Conservation (phyloP, 1,284 basidiomycete genomes). For the Golubevia pallescens region DNA sequence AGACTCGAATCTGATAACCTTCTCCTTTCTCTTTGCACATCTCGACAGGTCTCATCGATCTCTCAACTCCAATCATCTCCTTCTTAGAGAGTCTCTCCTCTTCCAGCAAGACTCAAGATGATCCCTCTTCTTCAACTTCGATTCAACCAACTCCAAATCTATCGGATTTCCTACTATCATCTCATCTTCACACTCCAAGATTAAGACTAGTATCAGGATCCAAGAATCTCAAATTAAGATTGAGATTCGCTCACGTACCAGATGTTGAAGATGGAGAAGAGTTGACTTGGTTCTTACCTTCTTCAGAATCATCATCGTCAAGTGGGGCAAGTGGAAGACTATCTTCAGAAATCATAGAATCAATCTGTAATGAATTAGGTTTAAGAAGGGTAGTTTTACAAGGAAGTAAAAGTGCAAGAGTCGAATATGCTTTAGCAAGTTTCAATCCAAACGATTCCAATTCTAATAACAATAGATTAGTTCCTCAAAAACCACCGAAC, state of each 20-base stretch:
- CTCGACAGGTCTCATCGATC: too few relatives aligned
- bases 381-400: slow-evolving; percentile 69
- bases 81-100: too few relatives aligned
- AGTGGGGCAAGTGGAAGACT: slow-evolving; percentile 11
- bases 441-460: background rate
- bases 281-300: slow-evolving; percentile 31
- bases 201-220: slow-evolving; percentile 73
- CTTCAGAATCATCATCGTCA: slow-evolving; percentile 15
- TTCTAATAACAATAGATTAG: background rate
- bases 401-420: slow-evolving; percentile 60
- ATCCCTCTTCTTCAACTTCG: too few relatives aligned
- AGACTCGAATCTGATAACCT: too few relatives aligned
- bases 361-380: slow-evolving; percentile 73
- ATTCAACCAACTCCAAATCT: too few relatives aligned
- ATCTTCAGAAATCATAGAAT: slow-evolving; percentile 65
- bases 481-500: background rate
- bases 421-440: slow-evolving; percentile 38
- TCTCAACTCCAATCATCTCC: too few relatives aligned
- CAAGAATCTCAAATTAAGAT: slow-evolving; percentile 69
- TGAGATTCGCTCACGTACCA: slow-evolving; percentile 75
- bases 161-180: slow-evolving; percentile 76
- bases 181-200: slow-evolving; percentile 73
- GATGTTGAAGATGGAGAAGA: slow-evolving; percentile 73
- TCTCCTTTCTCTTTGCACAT: slow-evolving; percentile 24
- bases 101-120: too few relatives aligned